Evolutionary conservation across 345 rosid genomes (phyloP).

Genomic region (Physaria fendleri): DNA sequence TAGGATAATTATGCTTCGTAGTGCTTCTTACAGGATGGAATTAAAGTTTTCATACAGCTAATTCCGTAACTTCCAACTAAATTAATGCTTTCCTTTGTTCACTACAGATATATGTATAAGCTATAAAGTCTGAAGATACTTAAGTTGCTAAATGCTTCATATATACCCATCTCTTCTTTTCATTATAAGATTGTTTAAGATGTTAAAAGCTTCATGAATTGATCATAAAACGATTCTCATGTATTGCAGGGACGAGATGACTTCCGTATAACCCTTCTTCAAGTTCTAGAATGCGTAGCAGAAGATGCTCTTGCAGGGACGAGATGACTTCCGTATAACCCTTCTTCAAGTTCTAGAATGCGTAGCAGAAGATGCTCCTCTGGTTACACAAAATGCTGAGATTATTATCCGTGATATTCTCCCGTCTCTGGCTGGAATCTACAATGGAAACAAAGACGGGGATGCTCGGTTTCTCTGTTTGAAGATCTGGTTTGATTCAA

Average conservation of each 20-base stretch:
- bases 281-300: constrained; percentile 67
- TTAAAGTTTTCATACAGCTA: background rate
- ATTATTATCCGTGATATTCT: constrained; percentile 59
- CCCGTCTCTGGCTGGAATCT: constrained; percentile 68
- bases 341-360: constrained; percentile 80
- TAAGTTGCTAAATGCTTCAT: background rate
- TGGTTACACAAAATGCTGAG: constrained; percentile 49
- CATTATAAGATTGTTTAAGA: background rate
- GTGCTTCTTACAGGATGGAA: background rate
- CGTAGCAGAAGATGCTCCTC: constrained; percentile 59
- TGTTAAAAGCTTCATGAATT: background rate
- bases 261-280: constrained; percentile 86
- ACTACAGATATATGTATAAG: background rate
- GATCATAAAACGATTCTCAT: background rate
- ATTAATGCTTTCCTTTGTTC: background rate
- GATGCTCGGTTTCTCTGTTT: constrained; percentile 90
- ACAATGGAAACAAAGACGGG: constrained; percentile 89
- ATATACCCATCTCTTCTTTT: background rate
- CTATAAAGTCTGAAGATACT: background rate
- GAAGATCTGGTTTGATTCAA: constrained; percentile 78
- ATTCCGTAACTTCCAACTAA: background rate
- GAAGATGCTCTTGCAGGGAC: constrained; percentile 74
- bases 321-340: constrained; percentile 92
- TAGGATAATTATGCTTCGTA: background rate
- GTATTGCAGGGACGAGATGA: constrained; percentile 80